Conservation (phyloP, 495 filamentous ascomycete genomes). For the Emericellopsis terricola region DNA sequence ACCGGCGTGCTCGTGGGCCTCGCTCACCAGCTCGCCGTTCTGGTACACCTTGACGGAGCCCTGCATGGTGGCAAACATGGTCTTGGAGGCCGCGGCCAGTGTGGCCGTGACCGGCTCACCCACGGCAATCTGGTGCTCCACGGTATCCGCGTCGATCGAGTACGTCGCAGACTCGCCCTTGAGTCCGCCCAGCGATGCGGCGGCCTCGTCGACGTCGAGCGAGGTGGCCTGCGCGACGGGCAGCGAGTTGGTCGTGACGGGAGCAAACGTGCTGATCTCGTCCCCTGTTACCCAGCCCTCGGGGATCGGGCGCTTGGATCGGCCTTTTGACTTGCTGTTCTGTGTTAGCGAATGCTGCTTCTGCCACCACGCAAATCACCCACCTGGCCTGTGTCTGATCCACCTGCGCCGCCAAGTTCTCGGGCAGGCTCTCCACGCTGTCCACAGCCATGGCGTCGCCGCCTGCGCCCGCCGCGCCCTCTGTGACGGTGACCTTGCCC, state of each 20-base stretch:
- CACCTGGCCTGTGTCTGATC: constrained; percentile 65
- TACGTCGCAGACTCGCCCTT: constrained; percentile 67
- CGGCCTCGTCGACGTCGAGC: constrained; percentile 50
- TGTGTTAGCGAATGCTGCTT: not conserved
- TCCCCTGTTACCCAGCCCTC: constrained; percentile 70
- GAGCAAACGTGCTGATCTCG: constrained; percentile 46
- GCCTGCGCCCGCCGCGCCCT: constrained; percentile 33
- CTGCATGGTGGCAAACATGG: constrained; percentile 51
- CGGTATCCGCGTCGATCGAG: constrained; percentile 50
- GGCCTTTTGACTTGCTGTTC: constrained; percentile 57
- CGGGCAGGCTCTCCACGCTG: constrained; percentile 44
- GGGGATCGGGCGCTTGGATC: constrained; percentile 76
- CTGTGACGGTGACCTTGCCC: constrained; percentile 58
- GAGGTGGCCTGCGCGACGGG: constrained; percentile 38
- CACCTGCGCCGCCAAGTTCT: constrained; percentile 52
- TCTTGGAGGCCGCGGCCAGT: constrained; percentile 56
- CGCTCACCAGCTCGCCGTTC: constrained; percentile 40
- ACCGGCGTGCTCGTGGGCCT: constrained; percentile 64
- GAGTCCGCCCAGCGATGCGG: constrained; percentile 62
- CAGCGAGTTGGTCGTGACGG: constrained; percentile 44
- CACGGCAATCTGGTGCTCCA: constrained; percentile 47
- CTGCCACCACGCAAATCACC: constrained; percentile 9
- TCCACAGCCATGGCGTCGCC: constrained; percentile 91
- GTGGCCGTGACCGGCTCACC: constrained; percentile 58
- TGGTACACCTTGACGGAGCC: constrained; percentile 70